Evolutionary conservation across 768 basidiomycete species (phyloP).

Genomic region (Mycena albidolilacea): DNA sequence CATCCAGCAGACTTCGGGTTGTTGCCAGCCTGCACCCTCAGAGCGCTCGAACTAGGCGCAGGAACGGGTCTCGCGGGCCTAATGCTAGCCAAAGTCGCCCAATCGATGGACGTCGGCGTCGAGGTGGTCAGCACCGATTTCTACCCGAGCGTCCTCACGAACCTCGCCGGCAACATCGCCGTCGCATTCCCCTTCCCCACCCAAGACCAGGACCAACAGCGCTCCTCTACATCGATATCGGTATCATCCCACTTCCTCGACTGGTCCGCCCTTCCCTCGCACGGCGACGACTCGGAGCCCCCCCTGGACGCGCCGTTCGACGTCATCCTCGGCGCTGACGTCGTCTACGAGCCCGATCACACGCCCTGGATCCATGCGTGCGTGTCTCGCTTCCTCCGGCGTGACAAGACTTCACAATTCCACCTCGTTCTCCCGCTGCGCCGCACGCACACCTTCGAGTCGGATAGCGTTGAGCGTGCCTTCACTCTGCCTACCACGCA

Average conservation of each 20-base stretch:
- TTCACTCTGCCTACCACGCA: not conserved
- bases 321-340: conserved; percentile 85
- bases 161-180: conserved; percentile 74
- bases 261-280: conserved; percentile 64
- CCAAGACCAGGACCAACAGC: too few relatives aligned
- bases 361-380: conserved; percentile 79
- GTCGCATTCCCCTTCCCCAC: conserved; percentile 61
- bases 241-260: conserved; percentile 62
- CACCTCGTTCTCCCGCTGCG: conserved; percentile 35
- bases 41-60: conserved; percentile 85
- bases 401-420: conserved; percentile 8
- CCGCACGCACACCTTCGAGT: conserved; percentile 19
- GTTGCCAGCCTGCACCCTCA: conserved; percentile 40
- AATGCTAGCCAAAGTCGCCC: conserved; percentile 60
- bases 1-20: conserved; percentile 68
- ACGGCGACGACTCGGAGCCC: not conserved
- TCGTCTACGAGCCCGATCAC: conserved; percentile 83
- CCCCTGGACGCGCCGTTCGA: conserved; percentile 68
- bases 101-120: conserved; percentile 31
- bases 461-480: conserved; percentile 20
- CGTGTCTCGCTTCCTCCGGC: conserved; percentile 62
- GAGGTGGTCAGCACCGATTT: conserved; percentile 82
- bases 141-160: conserved; percentile 79
- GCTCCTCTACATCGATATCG: not conserved
- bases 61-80: conserved; percentile 89